phyloP scores from a whole-genome alignment of 73 alveolate genomes.

The Tetrahymena malaccensis region DNA sequence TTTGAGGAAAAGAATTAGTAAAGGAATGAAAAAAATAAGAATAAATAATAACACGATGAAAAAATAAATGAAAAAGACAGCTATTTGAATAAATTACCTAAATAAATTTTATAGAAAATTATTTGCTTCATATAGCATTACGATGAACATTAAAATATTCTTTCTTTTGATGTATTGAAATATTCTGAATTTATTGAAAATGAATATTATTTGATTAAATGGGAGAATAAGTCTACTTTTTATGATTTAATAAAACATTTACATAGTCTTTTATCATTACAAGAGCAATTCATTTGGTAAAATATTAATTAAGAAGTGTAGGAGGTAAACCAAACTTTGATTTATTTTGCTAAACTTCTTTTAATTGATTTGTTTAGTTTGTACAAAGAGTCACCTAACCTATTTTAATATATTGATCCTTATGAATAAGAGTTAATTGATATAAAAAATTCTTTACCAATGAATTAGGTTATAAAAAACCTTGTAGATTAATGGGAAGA shows the following conservation, averaged over 20 bases:
- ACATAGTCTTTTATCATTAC: neutral
- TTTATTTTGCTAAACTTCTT: neutral
- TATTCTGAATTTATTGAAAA: neutral
- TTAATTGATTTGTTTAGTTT: neutral
- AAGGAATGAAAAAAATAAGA: neutral
- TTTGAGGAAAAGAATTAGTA: neutral
- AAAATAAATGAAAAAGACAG: neutral
- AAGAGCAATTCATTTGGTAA: neutral
- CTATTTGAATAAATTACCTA: neutral
- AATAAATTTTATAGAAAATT: neutral
- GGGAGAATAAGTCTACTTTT: neutral
- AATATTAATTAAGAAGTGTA: neutral
- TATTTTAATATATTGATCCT: neutral
- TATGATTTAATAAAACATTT: neutral
- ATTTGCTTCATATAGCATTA: neutral
- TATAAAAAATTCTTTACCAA: neutral
- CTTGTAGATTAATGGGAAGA: neutral
- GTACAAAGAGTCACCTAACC: neutral
- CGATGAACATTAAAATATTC: neutral
- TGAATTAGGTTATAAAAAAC: neutral
- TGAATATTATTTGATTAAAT: neutral
- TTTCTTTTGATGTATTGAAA: neutral
- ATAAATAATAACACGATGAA: neutral
- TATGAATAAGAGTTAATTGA: neutral
- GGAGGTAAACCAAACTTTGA: neutral